phyloP scores from a whole-genome alignment of 129 eudicot species.

The Flaveria robusta region DNA sequence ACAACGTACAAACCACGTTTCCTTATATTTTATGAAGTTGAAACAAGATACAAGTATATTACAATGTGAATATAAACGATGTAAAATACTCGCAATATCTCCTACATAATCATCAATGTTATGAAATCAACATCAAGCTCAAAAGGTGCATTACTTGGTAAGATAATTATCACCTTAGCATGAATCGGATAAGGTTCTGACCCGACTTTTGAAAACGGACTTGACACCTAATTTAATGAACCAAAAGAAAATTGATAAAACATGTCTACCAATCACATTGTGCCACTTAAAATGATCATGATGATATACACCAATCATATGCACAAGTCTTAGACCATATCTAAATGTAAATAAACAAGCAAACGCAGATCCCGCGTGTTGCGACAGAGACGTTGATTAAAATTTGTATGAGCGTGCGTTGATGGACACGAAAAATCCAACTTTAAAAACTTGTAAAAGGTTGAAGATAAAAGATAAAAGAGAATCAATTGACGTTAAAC shows the following conservation, averaged over 20 bases:
- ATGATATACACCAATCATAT: neutral
- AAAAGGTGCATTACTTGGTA: constrained; percentile 23
- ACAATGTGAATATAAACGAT: neutral
- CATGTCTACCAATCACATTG: constrained; percentile 1
- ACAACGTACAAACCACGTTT: neutral
- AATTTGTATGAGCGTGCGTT: too few relatives aligned
- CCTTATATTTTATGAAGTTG: neutral
- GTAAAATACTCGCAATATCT: neutral
- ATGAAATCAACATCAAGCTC: constrained; percentile 19
- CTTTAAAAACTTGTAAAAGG: too few relatives aligned
- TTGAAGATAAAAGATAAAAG: too few relatives aligned
- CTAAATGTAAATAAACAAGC: too few relatives aligned
- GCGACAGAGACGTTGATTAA: too few relatives aligned
- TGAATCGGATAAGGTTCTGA: constrained; percentile 22
- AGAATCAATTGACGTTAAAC: too few relatives aligned
- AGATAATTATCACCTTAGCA: constrained; percentile 18
- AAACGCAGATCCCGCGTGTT: too few relatives aligned
- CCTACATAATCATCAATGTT: neutral
- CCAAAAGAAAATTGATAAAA: neutral
- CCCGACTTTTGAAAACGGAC: neutral
- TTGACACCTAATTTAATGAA: constrained; percentile 21
- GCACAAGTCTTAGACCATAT: neutral
- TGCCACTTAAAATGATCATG: constrained; percentile 18
- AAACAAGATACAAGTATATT: neutral
- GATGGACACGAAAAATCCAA: too few relatives aligned